phyloP scores from a whole-genome alignment of 2,329 filamentous ascomycete genomes.

The Colletotrichum coccodes region DNA sequence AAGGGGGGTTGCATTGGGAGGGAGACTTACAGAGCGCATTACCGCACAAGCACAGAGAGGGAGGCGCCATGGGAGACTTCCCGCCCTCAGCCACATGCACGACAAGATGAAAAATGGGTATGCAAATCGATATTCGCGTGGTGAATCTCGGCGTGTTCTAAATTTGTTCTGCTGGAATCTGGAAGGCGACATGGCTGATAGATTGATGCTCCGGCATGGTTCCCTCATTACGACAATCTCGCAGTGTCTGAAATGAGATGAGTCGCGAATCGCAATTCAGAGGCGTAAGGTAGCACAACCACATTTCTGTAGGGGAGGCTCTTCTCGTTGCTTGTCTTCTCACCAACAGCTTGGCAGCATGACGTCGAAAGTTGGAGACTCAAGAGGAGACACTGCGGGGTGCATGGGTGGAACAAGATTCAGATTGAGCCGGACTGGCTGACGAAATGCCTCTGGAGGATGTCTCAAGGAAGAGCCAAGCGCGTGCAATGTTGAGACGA shows the following conservation, averaged over 20 bases:
- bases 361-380: constrained; percentile 23
- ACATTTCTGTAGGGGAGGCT: not conserved
- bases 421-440: not conserved
- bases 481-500: constrained; percentile 26
- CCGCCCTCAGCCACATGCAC: constrained; percentile 20
- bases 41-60: not conserved
- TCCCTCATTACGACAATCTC: constrained; percentile 21
- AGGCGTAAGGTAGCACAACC: not conserved
- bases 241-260: not conserved
- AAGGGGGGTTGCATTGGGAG: constrained; percentile 22
- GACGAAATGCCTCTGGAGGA: constrained; percentile 5
- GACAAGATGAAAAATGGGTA: constrained; percentile 30
- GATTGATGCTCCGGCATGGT: constrained; percentile 13
- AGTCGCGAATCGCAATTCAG: constrained; percentile 1
- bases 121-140: constrained; percentile 17
- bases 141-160: constrained; percentile 29
- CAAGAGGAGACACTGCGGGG: constrained; percentile 25
- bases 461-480: constrained; percentile 20
- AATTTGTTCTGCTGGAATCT: constrained; percentile 21
- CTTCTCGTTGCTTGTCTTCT: not conserved
- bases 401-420: constrained; percentile 28
- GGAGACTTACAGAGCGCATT: not conserved
- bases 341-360: constrained; percentile 16
- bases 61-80: not conserved
- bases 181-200: not conserved